phyloP scores from a whole-genome alignment of 345 rosid species.

The Laguncularia racemosa region DNA sequence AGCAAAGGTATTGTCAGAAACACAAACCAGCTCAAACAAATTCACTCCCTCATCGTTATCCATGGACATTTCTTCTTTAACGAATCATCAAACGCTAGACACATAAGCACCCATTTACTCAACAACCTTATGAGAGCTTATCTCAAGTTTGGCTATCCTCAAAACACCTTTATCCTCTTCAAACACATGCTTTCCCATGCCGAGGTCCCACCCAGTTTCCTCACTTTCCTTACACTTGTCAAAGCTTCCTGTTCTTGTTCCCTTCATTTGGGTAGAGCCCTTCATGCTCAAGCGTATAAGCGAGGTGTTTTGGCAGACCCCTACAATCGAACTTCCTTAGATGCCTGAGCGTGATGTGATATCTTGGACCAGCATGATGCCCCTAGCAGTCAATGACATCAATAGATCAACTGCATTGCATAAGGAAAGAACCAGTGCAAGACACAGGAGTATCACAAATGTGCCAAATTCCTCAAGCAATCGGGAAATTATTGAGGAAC shows the following conservation, averaged over 20 bases:
- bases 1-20: conserved; percentile 20
- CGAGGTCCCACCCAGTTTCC: conserved; percentile 27
- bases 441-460: conserved; percentile 6
- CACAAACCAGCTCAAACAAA: conserved; percentile 39
- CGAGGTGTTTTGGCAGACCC: conserved; percentile 48
- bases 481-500: conserved; percentile 33
- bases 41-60: conserved; percentile 44
- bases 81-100: conserved; percentile 7
- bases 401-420: conserved; percentile 35
- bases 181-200: conserved; percentile 45
- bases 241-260: conserved; percentile 38
- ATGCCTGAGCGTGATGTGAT: conserved; percentile 53
- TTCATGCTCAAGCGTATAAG: conserved; percentile 44
- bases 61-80: too few relatives aligned
- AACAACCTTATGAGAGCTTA: conserved; percentile 56
- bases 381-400: conserved; percentile 20
- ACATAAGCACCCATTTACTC: conserved; percentile 40
- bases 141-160: conserved; percentile 32
- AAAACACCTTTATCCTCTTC: conserved; percentile 38
- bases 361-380: conserved; percentile 56
- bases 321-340: conserved; percentile 46
- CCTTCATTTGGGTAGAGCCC: conserved; percentile 20
- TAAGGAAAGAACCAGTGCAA: conserved; percentile 16
- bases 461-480: conserved; percentile 12
- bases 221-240: conserved; percentile 58